Evolutionary conservation across 305 asterid species (phyloP), one percentile per base, ranked within the genome.

Genomic region (Euphrasia arctica): DNA sequence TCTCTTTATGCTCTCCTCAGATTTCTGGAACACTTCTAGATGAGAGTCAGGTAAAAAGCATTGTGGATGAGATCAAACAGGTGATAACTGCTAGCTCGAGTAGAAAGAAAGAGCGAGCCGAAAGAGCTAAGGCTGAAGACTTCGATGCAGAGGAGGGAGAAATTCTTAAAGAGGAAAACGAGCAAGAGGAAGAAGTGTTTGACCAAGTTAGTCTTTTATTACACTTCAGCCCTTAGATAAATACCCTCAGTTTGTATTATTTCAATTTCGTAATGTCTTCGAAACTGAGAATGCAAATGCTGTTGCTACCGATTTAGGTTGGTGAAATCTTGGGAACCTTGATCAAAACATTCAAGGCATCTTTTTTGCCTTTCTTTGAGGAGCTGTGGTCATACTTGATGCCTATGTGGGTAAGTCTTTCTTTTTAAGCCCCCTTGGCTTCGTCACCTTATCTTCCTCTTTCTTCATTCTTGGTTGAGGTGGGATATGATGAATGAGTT

Each of bases 101-200:
- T 77, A 82, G 97, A 66, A 87, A 82, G 71, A 10, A 69, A 79
- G 97, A 87, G 73, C 75, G 95, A 61, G 84, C 85, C 55, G 92
- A 90, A 74, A 79, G 95, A 81, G 74, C 90, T 62, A 85, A 85
- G 72, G 95, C 97, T 75, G 97, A 91, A 75, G 97, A 91, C 74
- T 91, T 91, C 68, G 97, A 91, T 73, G 96, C 87, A 0, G 97
- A 91, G 78, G 97, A 91, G 77, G 89, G 86, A 63, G 96, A 88
- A 83, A 67, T 86, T 77, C 95, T 91, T 58, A 84, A 70, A 72
- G 97, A 88, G 82, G 97, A 91, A 83, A 85, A 91, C 58, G 97
- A 88, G 78, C 97, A 86, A 80, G 97, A 91, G 77, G 97, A 91
- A 78, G 95, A 86, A 79, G 96, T 91, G 41, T 91, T 91, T 78